A percentile compares a stretch with the other conserved stretches of the same genome.
phyloP scores from a whole-genome alignment of 176 grass and related monocot genomes.

The Themeda triandra region DNA sequence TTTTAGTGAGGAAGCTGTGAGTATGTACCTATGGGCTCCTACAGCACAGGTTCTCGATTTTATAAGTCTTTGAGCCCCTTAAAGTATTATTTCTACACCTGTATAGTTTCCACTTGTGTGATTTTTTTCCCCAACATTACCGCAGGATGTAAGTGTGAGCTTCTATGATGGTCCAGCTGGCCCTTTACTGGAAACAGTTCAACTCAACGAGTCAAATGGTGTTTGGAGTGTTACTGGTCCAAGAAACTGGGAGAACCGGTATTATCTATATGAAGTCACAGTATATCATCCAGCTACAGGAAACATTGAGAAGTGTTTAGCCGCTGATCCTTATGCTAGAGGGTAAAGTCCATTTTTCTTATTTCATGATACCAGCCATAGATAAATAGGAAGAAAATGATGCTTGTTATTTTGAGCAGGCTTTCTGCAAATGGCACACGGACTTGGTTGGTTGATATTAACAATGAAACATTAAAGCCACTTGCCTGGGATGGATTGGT shows the following conservation, averaged over 20 bases:
- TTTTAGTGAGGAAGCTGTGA: conserved; percentile 47
- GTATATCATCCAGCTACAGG: conserved; percentile 72
- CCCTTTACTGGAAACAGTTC: conserved; percentile 39
- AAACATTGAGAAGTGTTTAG: conserved; percentile 53
- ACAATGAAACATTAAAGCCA: conserved; percentile 65
- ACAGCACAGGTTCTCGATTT: conserved; percentile 72
- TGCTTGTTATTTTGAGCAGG: conserved; percentile 38
- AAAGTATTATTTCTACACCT: not conserved
- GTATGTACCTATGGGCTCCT: conserved; percentile 89
- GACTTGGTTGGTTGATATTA: conserved; percentile 80
- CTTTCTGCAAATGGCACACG: conserved; percentile 70
- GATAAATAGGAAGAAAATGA: not conserved
- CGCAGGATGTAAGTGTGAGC: conserved; percentile 61
- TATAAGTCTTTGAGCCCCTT: not conserved
- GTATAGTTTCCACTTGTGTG: not conserved
- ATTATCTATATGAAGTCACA: conserved; percentile 80
- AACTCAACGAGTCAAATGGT: conserved; percentile 66
- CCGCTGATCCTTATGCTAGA: conserved; percentile 84
- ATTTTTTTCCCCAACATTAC: not conserved
- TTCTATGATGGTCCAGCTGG: conserved; percentile 64
- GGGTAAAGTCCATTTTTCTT: conserved; percentile 48
- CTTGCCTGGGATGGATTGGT: conserved; percentile 66
- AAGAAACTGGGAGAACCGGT: conserved; percentile 68
- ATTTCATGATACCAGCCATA: not conserved
- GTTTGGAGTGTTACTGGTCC: conserved; percentile 74